These are phyloP conservation scores for Anacardium occidentale DNA, from an alignment of 345 rosid species.

Conservation along the genomic window DNA sequence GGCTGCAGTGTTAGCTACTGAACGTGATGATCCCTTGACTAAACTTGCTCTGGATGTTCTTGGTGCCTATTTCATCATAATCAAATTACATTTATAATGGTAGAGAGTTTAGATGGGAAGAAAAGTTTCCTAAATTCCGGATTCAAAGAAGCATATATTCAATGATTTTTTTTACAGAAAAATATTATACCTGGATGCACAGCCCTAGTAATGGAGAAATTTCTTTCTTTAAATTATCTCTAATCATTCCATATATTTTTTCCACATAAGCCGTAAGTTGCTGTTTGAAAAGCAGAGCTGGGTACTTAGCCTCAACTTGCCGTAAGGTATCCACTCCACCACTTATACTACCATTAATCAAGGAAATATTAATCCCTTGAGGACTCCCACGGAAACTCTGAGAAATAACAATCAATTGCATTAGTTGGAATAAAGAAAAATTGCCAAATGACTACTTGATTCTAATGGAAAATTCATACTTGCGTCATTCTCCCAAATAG, in stretches of 20 bases:
- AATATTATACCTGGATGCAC: conserved; percentile 80
- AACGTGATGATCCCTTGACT: conserved; percentile 84
- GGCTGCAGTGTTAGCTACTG: conserved; percentile 71
- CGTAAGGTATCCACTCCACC: conserved; percentile 66
- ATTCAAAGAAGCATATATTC: background rate
- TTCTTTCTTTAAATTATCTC: conserved; percentile 94
- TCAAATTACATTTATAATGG: background rate
- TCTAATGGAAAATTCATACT: conserved; percentile 28
- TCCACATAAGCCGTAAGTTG: conserved; percentile 96
- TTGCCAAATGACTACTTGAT: conserved; percentile 7
- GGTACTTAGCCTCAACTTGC: conserved; percentile 97
- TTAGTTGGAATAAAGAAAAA: conserved; percentile 19
- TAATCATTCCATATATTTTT: conserved; percentile 94
- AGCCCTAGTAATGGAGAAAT: conserved; percentile 94
- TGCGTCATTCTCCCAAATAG: conserved; percentile 94
- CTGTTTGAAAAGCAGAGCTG: conserved; percentile 94
- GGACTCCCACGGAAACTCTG: conserved; percentile 95
- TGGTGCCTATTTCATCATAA: conserved; percentile 64
- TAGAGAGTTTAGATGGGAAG: background rate
- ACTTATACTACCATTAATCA: conserved; percentile 55
- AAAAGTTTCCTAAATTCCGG: background rate
- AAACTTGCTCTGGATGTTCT: conserved; percentile 96
- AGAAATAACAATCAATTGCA: conserved; percentile 18
- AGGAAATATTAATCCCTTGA: conserved; percentile 75
- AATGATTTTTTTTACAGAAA: background rate